Evolutionary conservation across 1,284 basidiomycete species (phyloP), one percentile per base, ranked within the genome.

Genomic region (Ceratobasidium sp.): DNA sequence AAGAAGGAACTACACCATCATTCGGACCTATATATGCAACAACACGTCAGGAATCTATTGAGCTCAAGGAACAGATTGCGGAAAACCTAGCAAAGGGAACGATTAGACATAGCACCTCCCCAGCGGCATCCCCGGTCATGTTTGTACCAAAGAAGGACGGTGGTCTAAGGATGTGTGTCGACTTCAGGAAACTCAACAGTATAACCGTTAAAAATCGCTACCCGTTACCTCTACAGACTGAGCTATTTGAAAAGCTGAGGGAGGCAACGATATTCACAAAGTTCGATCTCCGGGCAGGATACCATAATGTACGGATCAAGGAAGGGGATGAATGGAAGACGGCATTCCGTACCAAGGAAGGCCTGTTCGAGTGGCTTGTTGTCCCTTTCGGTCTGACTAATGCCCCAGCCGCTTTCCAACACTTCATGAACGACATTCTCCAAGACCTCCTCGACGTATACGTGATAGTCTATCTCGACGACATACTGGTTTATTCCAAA

Each of bases 381-480:
- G 11, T 38, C 6, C 35, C 35, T 38, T 38, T 38, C 11, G 35
- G 35, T 38, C 35, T 38, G 35, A 38, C 4, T 4, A 38, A 38
- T 38, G 35, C 35, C 35, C 35, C 35, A 4, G 35, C 6, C 35
- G 11, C 11, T 5, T 38, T 38, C 35, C 35, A 38, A 38, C 11
- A 11, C 35, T 38, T 38, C 35, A 38, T 38, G 35, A 38, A 38
- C 4, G 35, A 38, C 6, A 4, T 38, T 4, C 11, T 82, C 49
- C 41, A 73, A 0, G 76, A 80, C 55, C 49, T 78, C 26, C 67
- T 81, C 0, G 80, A 82, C 66, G 35, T 72, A 2, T 76, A 62
- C 14, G 47, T 58, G 7, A 38, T 75, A 21, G 59, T 74, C 9
- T 75, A 75, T 50, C 41, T 76, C 1, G 59, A 76, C 54, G 58